Percentiles rank a stretch among this genome's conserved stretches.
phyloP scores from a whole-genome alignment of 176 grass and related monocot genomes.

The Chloris gayana region DNA sequence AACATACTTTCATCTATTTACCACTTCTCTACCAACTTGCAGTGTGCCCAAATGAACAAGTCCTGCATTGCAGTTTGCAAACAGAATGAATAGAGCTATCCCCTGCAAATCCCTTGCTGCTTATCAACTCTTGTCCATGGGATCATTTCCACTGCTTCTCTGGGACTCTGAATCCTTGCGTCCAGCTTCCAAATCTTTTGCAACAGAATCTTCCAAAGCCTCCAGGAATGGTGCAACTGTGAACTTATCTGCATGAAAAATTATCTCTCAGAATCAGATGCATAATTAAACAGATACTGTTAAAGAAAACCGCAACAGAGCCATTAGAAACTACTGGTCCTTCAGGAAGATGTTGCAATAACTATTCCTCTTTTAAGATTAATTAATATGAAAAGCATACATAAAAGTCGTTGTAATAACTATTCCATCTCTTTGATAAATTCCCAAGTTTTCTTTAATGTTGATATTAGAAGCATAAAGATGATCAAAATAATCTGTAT shows the following conservation, averaged over 20 bases:
- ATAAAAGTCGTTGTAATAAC: not conserved
- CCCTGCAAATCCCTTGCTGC: not conserved
- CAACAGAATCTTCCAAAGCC: constrained; percentile 82
- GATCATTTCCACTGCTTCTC: constrained; percentile 49
- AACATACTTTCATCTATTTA: not conserved
- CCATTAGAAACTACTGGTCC: too few relatives aligned
- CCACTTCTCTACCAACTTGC: not conserved
- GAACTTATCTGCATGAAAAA: constrained; percentile 67
- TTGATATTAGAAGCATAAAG: not conserved
- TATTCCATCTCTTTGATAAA: not conserved
- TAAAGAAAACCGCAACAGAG: not conserved
- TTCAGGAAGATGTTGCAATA: not conserved
- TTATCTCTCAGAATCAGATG: not conserved
- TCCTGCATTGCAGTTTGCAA: not conserved
- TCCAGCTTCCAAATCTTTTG: constrained; percentile 47
- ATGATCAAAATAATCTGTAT: not conserved
- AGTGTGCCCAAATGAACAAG: not conserved
- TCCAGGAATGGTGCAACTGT: constrained; percentile 92
- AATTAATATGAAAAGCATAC: not conserved
- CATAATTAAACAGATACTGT: constrained; percentile 1
- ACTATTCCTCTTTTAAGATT: not conserved
- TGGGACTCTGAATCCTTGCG: constrained; percentile 33
- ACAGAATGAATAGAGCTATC: not conserved
- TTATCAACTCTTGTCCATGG: constrained; percentile 82
- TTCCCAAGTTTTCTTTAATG: not conserved